Evolutionary conservation across 2,329 filamentous ascomycete species (phyloP).

Genomic region (Thielaviopsis ethacetica): DNA sequence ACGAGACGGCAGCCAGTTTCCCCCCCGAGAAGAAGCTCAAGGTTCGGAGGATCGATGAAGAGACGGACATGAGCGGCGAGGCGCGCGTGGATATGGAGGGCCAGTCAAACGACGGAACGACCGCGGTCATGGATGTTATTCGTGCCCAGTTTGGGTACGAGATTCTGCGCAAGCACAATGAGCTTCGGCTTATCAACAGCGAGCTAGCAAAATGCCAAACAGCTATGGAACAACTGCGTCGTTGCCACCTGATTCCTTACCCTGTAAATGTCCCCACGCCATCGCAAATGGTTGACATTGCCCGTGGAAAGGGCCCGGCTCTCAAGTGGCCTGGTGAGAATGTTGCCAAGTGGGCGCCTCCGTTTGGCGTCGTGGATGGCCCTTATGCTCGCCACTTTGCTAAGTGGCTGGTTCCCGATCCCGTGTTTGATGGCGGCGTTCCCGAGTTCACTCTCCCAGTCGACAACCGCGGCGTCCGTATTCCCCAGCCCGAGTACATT

Average conservation of each 20-base stretch:
- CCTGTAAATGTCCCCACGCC: constrained; percentile 54
- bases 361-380: constrained; percentile 81
- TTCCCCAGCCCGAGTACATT: constrained; percentile 40
- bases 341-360: constrained; percentile 61
- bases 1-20: constrained; percentile 1
- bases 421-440: constrained; percentile 60
- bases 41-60: constrained; percentile 2
- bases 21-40: constrained; percentile 8
- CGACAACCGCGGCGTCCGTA: constrained; percentile 54
- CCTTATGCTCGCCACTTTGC: constrained; percentile 90
- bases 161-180: constrained; percentile 85
- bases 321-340: constrained; percentile 46
- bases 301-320: constrained; percentile 56
- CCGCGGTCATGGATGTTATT: constrained; percentile 26
- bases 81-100: not conserved
- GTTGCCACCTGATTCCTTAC: constrained; percentile 84
- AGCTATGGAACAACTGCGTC: constrained; percentile 80
- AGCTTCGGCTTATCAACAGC: constrained; percentile 85
- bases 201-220: constrained; percentile 92
- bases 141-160: constrained; percentile 81
- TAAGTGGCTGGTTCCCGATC: constrained; percentile 85
- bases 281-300: constrained; percentile 52
- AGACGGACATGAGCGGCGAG: not conserved
- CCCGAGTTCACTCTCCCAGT: constrained; percentile 28
- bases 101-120: not conserved